A percentile compares a stretch with the other conserved stretches of the same genome.
These are phyloP conservation scores for Hortiboletus campestris DNA, from an alignment of 768 basidiomycete genomes.

Conservation along the genomic window DNA sequence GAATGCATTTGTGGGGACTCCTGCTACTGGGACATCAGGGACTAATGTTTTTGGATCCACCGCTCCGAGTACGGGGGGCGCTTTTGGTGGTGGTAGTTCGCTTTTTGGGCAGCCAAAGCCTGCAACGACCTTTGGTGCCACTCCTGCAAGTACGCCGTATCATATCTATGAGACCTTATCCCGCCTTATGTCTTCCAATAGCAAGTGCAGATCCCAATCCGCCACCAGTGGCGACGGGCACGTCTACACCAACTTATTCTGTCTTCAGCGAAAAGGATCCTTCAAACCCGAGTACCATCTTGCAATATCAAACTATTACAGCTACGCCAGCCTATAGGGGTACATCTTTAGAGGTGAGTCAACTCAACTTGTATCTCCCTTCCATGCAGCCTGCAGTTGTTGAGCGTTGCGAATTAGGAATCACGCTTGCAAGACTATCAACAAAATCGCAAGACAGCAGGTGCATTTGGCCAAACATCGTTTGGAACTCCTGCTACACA, in stretches of 20 bases:
- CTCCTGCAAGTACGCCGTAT: constrained; percentile 31
- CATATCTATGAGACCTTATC: neutral
- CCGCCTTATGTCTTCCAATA: constrained; percentile 18
- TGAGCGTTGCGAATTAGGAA: constrained; percentile 46
- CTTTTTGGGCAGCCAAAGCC: constrained; percentile 60
- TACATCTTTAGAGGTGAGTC: constrained; percentile 69
- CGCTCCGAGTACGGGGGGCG: constrained; percentile 27
- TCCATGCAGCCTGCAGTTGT: neutral
- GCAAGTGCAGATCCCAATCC: constrained; percentile 38
- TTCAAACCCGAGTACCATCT: constrained; percentile 39
- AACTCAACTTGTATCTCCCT: constrained; percentile 3
- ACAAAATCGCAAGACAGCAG: constrained; percentile 70
- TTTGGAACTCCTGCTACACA: constrained; percentile 28
- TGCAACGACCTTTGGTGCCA: constrained; percentile 42
- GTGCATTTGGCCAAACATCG: constrained; percentile 54
- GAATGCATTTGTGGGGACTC: constrained; percentile 40
- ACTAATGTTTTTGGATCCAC: constrained; percentile 36
- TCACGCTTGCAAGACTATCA: constrained; percentile 73
- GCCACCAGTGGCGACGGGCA: constrained; percentile 66
- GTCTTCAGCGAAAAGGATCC: constrained; percentile 66
- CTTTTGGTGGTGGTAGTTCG: constrained; percentile 47
- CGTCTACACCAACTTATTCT: constrained; percentile 62
- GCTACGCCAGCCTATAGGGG: constrained; percentile 78
- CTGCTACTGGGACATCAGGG: constrained; percentile 31
- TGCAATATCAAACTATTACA: constrained; percentile 81